Evolutionary conservation across 2,329 filamentous ascomycete species (phyloP).

Genomic region (Colletotrichum echinochloae): DNA sequence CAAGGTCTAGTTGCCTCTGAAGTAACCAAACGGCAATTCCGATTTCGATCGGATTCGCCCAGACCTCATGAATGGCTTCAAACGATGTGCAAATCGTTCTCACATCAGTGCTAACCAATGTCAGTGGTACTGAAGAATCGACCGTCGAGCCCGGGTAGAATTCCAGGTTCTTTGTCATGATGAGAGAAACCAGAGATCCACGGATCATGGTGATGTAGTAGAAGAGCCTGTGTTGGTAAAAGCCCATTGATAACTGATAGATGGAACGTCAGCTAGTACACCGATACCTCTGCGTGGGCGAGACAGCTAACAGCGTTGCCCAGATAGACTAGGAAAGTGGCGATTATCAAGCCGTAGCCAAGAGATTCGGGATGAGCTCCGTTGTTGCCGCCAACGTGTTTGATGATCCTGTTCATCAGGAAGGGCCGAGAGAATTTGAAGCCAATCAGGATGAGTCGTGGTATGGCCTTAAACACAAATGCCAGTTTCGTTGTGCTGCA

Average conservation of each 20-base stretch:
- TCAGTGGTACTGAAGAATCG: conserved; percentile 38
- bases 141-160: neutral
- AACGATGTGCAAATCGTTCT: conserved; percentile 45
- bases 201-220: conserved; percentile 41
- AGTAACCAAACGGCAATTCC: conserved; percentile 49
- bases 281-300: too few relatives aligned
- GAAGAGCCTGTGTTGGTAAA: conserved; percentile 50
- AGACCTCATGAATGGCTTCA: conserved; percentile 44
- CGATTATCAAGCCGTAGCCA: conserved; percentile 50
- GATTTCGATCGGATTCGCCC: conserved; percentile 49
- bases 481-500: conserved; percentile 46
- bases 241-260: conserved; percentile 43
- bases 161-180: conserved; percentile 26
- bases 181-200: conserved; percentile 24
- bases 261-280: neutral
- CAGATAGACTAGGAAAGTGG: conserved; percentile 49
- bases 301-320: conserved; percentile 46
- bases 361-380: conserved; percentile 42
- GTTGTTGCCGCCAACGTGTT: conserved; percentile 41
- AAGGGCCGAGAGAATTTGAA: conserved; percentile 49
- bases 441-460: conserved; percentile 46
- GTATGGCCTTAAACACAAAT: conserved; percentile 48
- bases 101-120: conserved; percentile 45
- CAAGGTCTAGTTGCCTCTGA: conserved; percentile 48
- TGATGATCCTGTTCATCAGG: conserved; percentile 41